Evolutionary conservation across 495 filamentous ascomycete species (phyloP).

Genomic region (Penicillium argentinense): DNA sequence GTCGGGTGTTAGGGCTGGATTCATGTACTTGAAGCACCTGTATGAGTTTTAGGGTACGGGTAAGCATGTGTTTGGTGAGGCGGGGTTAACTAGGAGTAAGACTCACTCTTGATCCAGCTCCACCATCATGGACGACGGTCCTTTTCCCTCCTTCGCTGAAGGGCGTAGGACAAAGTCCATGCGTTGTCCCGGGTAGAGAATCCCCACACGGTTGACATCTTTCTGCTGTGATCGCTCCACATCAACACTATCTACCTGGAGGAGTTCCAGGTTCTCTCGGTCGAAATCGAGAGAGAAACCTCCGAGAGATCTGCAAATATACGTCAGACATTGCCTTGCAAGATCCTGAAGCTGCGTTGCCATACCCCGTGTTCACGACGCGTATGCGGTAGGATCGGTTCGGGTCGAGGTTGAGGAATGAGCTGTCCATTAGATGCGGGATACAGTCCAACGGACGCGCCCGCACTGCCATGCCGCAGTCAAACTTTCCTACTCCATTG

Average conservation of each 20-base stretch:
- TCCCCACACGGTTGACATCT: conserved; percentile 35
- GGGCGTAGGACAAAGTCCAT: conserved; percentile 44
- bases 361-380: conserved; percentile 43
- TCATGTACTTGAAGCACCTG: conserved; percentile 49
- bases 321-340: no score
- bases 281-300: conserved; percentile 40
- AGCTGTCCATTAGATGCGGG: conserved; percentile 12
- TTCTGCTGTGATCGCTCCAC: conserved; percentile 17
- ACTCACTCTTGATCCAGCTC: conserved; percentile 43
- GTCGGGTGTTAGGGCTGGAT: conserved; percentile 39
- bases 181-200: conserved; percentile 51
- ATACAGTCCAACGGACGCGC: conserved; percentile 48
- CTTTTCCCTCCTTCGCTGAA: conserved; percentile 1
- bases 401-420: conserved; percentile 24
- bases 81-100: no score
- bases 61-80: no score
- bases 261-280: conserved; percentile 27
- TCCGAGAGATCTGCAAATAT: conserved; percentile 35
- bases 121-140: conserved; percentile 29
- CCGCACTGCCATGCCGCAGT: conserved; percentile 50
- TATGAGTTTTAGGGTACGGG: background rate
- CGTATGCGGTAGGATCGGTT: conserved; percentile 27
- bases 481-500: conserved; percentile 49
- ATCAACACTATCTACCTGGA: conserved; percentile 45
- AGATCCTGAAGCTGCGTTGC: background rate